phyloP scores from a whole-genome alignment of 495 filamentous ascomycete genomes.

The Articulospora tetracladia region DNA sequence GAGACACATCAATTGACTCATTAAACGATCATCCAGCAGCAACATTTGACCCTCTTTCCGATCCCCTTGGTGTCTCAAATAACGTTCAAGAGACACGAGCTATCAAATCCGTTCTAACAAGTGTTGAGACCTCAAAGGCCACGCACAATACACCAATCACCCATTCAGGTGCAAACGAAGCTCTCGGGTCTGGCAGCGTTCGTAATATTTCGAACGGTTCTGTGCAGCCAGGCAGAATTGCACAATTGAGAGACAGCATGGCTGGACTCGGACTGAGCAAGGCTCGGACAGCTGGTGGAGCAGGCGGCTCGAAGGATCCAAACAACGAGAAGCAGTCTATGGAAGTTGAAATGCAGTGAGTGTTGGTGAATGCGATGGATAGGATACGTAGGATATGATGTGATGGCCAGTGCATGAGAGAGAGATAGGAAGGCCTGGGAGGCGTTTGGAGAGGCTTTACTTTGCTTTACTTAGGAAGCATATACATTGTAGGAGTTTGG shows the following conservation, averaged over 20 bases:
- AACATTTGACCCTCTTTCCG: neutral
- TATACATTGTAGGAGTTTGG: conserved; percentile 18
- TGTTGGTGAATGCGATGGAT: neutral
- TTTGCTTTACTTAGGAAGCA: neutral
- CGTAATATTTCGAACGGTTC: conserved; percentile 4
- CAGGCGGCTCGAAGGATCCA: conserved; percentile 14
- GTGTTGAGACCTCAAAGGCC: conserved; percentile 18
- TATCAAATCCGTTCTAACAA: conserved; percentile 6
- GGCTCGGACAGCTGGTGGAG: conserved; percentile 5
- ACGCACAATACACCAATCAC: conserved; percentile 3
- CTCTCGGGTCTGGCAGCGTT: neutral
- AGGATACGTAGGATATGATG: conserved; percentile 10
- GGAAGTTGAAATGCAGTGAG: conserved; percentile 28
- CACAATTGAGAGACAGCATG: conserved; percentile 43
- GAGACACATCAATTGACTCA: neutral
- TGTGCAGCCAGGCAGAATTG: conserved; percentile 8
- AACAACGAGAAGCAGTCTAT: conserved; percentile 7
- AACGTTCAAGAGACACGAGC: neutral
- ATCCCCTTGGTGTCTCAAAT: neutral
- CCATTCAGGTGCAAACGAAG: neutral
- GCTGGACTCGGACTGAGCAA: conserved; percentile 38
- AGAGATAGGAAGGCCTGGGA: neutral
- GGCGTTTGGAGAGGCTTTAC: neutral
- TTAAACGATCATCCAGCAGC: neutral
- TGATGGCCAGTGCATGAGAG: neutral